A percentile compares a stretch with the other conserved stretches of the same genome.
These are phyloP conservation scores for Oryza glaberrima DNA, from an alignment of 176 grass and related monocot genomes.

Conservation along the genomic window DNA sequence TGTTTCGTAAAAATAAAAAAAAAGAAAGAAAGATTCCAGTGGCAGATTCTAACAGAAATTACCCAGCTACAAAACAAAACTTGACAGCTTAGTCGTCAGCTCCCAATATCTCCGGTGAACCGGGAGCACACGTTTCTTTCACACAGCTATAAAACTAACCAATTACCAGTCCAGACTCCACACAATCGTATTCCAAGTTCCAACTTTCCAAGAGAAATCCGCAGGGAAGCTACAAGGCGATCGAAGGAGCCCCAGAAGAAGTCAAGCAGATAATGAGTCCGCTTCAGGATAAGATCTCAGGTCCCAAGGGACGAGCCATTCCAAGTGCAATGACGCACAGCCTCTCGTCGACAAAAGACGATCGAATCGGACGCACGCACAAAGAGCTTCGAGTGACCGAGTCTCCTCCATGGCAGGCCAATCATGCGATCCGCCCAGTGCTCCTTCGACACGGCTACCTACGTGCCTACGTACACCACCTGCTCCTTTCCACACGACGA, in stretches of 20 bases:
- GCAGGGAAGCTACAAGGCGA: too few relatives aligned
- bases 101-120: background rate
- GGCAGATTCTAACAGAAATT: background rate
- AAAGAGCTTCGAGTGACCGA: background rate
- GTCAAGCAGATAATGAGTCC: too few relatives aligned
- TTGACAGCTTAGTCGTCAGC: background rate
- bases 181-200: too few relatives aligned
- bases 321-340: background rate
- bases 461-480: too few relatives aligned
- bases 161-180: too few relatives aligned
- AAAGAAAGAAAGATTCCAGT: too few relatives aligned
- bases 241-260: too few relatives aligned
- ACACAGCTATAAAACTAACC: too few relatives aligned
- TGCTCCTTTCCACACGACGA: background rate
- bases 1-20: too few relatives aligned
- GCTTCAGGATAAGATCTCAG: too few relatives aligned
- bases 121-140: background rate
- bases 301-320: background rate
- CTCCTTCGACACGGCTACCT: background rate
- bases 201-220: too few relatives aligned
- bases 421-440: background rate
- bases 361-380: background rate
- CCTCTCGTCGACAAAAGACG: too few relatives aligned
- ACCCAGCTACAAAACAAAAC: background rate
- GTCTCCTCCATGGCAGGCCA: background rate